Evolutionary conservation across 225 moss, liverwort and hornwort genomes (phyloP), one percentile per base, ranked within the genome.

Genomic region (Bryum argenteum): DNA sequence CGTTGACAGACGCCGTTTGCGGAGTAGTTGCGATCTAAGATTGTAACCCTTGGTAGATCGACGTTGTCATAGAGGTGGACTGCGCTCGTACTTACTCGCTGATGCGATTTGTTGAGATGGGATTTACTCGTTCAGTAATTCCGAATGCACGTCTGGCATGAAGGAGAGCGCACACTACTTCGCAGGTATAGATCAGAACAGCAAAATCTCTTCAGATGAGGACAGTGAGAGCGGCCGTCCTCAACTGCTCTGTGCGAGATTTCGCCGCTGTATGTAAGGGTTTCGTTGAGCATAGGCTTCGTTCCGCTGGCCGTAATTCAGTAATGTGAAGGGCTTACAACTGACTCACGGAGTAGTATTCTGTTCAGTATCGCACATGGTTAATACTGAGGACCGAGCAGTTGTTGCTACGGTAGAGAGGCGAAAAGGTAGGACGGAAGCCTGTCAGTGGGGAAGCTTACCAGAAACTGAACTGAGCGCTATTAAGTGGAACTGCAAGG

Each of bases 131-230:
- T 33, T 6, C 48, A 71, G 52, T 62, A 53, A 67, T 67, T 71
- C 63, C 67, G 63, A 75, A 39, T 58, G 20, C 58, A 58, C 28
- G 51, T 71, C 53, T 73, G 70, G 38, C 70, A 21, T 60, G 78
- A 41, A 55, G 71, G 66, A 69, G 70, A 78, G 40, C 26, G 22
- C 65, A 65, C 17, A 17, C 58, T 69, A 74, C 19, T 60, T 67
- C 42, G 45, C 63, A 64, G 24, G 68, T 17, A 33, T 55, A 24
- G 61, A 78, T 50, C 72, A 57, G 63, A 64, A 65, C 50, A 76
- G 79, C 42, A 59, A 63, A 64, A 69, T 69, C 72, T 64, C 68
- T 26, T 23, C 15, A 79, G 67, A 68, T 63, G 68, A 78, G 60
- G 40, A 54, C 28, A 63, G n/a, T n/a, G n/a, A n/a, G 65, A 24